phyloP scores from a whole-genome alignment of 2,329 filamentous ascomycete genomes.

The Escovopsis sp. region DNA sequence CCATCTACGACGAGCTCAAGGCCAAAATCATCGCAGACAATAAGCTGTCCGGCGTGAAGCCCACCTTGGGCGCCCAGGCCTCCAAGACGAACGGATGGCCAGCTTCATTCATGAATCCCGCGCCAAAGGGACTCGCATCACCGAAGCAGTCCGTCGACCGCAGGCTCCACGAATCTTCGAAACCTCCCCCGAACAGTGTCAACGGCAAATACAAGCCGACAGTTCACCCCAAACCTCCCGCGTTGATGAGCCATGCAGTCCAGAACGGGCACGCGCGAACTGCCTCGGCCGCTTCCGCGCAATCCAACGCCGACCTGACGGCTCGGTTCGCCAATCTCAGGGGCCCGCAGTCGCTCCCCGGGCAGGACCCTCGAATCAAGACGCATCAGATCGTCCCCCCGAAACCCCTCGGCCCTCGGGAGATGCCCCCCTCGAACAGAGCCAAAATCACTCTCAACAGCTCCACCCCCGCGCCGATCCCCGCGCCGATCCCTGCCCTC shows the following conservation, averaged over 20 bases:
- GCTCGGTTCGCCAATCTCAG: slow-evolving; percentile 44
- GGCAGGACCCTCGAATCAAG: slow-evolving; percentile 38
- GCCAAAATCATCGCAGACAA: slow-evolving; percentile 49
- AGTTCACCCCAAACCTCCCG: slow-evolving; percentile 53
- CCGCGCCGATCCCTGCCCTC: slow-evolving; percentile 22
- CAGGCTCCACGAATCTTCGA: slow-evolving; percentile 3
- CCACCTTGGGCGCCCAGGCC: slow-evolving; percentile 14
- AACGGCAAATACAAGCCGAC: slow-evolving; percentile 26
- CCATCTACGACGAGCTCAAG: slow-evolving; percentile 43
- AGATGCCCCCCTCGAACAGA: slow-evolving; percentile 30
- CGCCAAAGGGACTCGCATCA: slow-evolving; percentile 3
- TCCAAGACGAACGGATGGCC: slow-evolving; percentile 7
- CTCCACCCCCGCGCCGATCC: slow-evolving; percentile 23
- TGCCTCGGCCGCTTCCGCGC: slow-evolving; percentile 14
- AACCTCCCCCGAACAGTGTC: slow-evolving; percentile 9
- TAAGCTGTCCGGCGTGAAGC: slow-evolving; percentile 41
- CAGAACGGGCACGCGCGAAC: slow-evolving; percentile 17
- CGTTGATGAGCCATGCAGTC: slow-evolving; percentile 45
- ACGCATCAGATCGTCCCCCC: slow-evolving; percentile 30
- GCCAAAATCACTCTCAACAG: slow-evolving; percentile 35
- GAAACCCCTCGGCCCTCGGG: slow-evolving; percentile 32
- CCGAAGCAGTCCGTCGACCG: not conserved
- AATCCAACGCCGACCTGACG: slow-evolving; percentile 32
- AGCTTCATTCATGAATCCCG: not conserved
- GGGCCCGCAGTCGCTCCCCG: slow-evolving; percentile 23